These are phyloP conservation scores for Brassica balearica DNA, from an alignment of 441 rosid species.

Conservation along the genomic window DNA sequence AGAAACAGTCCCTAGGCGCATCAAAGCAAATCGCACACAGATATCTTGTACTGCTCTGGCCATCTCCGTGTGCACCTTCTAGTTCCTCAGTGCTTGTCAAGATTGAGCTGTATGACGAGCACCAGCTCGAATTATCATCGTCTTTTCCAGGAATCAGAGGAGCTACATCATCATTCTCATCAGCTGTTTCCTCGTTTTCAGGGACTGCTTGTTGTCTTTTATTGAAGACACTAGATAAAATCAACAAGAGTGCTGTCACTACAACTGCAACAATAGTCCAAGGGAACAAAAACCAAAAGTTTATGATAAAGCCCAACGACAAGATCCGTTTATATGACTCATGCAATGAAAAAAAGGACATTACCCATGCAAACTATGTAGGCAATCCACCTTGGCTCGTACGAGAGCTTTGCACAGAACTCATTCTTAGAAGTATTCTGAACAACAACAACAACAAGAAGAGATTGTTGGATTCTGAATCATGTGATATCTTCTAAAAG, in stretches of 20 bases:
- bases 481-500: neutral
- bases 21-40: slow-evolving; percentile 98
- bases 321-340: neutral
- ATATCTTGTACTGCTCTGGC: slow-evolving; percentile 69
- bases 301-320: slow-evolving; percentile 3
- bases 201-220: slow-evolving; percentile 51
- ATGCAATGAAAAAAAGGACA: slow-evolving; percentile 12
- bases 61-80: slow-evolving; percentile 74
- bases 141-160: slow-evolving; percentile 83
- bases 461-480: slow-evolving; percentile 4
- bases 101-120: slow-evolving; percentile 86
- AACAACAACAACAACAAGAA: slow-evolving; percentile 45
- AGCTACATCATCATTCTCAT: slow-evolving; percentile 57
- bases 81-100: slow-evolving; percentile 74
- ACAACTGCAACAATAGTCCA: slow-evolving; percentile 58
- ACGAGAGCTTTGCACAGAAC: slow-evolving; percentile 78
- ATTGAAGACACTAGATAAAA: slow-evolving; percentile 65
- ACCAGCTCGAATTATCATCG: slow-evolving; percentile 95
- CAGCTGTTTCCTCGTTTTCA: slow-evolving; percentile 47
- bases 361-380: slow-evolving; percentile 88
- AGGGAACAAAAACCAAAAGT: slow-evolving; percentile 13
- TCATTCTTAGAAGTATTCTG: slow-evolving; percentile 62
- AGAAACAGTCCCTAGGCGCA: slow-evolving; percentile 98
- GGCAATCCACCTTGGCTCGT: slow-evolving; percentile 93
- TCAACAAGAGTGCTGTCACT: slow-evolving; percentile 70